A percentile compares a stretch with the other conserved stretches of the same genome.
phyloP scores from a whole-genome alignment of 768 basidiomycete species.

The Amanita inopinata region DNA sequence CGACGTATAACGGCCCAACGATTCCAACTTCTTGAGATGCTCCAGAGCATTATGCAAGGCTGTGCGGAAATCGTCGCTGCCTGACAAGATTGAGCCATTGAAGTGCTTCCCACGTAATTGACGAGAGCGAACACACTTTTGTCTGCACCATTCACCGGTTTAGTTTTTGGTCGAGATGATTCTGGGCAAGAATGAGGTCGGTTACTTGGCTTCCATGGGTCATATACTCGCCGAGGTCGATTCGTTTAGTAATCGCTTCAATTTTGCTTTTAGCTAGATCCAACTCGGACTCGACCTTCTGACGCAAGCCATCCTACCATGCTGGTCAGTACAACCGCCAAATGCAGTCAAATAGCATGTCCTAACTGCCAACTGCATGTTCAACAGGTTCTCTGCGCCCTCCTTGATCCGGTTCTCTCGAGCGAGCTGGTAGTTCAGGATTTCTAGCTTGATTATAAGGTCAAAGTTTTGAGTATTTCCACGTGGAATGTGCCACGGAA shows the following conservation, averaged over 20 bases:
- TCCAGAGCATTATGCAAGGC: constrained; percentile 54
- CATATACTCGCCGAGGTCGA: constrained; percentile 41
- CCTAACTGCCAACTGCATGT: constrained; percentile 49
- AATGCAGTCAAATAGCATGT: constrained; percentile 7
- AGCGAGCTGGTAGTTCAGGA: constrained; percentile 56
- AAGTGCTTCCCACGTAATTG: background rate
- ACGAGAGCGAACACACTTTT: constrained; percentile 25
- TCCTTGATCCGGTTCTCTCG: constrained; percentile 80
- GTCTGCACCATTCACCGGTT: constrained; percentile 21
- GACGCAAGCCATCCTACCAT: constrained; percentile 50
- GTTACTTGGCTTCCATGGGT: constrained; percentile 2
- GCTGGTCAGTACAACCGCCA: constrained; percentile 4
- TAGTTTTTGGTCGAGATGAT: constrained; percentile 18
- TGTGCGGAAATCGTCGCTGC: constrained; percentile 63
- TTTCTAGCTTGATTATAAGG: constrained; percentile 41
- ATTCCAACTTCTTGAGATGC: constrained; percentile 46
- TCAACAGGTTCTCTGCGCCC: constrained; percentile 84
- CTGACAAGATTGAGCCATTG: constrained; percentile 12
- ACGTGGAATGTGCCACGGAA: too few relatives aligned
- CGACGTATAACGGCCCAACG: constrained; percentile 28
- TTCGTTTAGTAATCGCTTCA: constrained; percentile 45
- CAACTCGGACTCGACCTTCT: constrained; percentile 69
- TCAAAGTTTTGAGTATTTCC: too few relatives aligned
- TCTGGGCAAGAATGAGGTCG: constrained; percentile 18
- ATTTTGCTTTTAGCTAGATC: constrained; percentile 71